Evolutionary conservation across 306 rosid genomes (phyloP).

Genomic region (Lathyrus sativus): DNA sequence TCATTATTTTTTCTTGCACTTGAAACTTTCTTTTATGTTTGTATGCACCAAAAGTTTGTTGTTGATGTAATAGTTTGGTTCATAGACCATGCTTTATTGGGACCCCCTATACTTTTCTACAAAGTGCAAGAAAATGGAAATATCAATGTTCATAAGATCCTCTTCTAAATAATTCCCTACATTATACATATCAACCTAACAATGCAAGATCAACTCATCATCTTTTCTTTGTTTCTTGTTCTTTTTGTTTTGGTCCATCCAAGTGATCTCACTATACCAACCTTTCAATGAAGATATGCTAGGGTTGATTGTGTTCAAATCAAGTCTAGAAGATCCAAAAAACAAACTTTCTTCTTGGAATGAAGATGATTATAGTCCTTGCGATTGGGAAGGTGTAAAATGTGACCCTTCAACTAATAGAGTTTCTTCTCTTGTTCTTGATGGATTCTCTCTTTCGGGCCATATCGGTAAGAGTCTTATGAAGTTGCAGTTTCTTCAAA

Average conservation of each 20-base stretch:
- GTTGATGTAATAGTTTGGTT: conserved; percentile 32
- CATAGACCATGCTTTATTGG: conserved; percentile 26
- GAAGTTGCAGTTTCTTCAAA: conserved; percentile 67
- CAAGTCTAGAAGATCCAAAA: conserved; percentile 72
- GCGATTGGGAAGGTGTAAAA: conserved; percentile 77
- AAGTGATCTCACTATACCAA: conserved; percentile 49
- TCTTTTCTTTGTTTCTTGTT: conserved; percentile 43
- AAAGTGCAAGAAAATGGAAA: conserved; percentile 32
- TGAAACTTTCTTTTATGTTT: conserved; percentile 33
- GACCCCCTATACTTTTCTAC: conserved; percentile 35
- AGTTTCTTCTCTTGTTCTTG: conserved; percentile 70
- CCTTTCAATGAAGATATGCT: conserved; percentile 81
- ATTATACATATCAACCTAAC: conserved; percentile 29
- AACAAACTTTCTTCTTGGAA: conserved; percentile 73
- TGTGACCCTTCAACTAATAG: conserved; percentile 67
- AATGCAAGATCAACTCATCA: conserved; percentile 58
- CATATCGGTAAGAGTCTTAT: conserved; percentile 75
- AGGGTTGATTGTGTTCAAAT: conserved; percentile 85
- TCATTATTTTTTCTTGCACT: conserved; percentile 42
- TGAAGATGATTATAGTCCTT: conserved; percentile 75
- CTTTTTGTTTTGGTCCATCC: conserved; percentile 43
- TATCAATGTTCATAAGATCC: conserved; percentile 29
- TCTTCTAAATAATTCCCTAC: conserved; percentile 10
- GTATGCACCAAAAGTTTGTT: conserved; percentile 24
- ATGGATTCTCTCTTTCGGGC: conserved; percentile 82